Evolutionary conservation across 1,284 basidiomycete species (phyloP).

Genomic region (Schizophyllum amplum): DNA sequence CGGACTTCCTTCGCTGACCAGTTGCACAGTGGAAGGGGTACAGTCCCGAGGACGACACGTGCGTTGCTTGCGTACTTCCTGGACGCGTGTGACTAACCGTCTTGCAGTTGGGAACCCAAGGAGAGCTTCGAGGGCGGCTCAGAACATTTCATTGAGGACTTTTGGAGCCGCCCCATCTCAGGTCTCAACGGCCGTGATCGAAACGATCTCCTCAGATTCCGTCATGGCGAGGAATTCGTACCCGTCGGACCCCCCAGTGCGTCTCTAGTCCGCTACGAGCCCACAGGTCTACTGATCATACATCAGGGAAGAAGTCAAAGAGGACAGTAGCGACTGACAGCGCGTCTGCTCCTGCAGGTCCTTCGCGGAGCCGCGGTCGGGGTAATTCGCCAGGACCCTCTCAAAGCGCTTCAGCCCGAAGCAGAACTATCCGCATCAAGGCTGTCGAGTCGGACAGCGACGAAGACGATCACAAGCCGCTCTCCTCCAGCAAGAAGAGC

Average conservation of each 20-base stretch:
- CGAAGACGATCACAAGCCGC: not conserved
- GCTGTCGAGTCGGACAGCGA: not conserved
- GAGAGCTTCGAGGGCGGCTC: conserved; percentile 49
- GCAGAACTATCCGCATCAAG: not conserved
- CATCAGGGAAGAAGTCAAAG: not conserved
- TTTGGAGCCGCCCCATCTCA: conserved; percentile 47
- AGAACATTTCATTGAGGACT: conserved; percentile 45
- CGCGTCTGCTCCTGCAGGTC: not conserved
- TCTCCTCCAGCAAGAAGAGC: not conserved
- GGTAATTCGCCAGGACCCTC: conserved; percentile 1
- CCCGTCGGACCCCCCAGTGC: conserved; percentile 52
- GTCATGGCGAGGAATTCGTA: conserved; percentile 43
- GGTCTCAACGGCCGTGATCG: conserved; percentile 37
- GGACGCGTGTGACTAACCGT: conserved; percentile 3
- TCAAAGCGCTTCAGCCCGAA: conserved; percentile 3
- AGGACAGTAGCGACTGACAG: not conserved
- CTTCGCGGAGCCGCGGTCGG: not conserved
- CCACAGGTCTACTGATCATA: not conserved
- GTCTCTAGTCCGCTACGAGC: conserved; percentile 7
- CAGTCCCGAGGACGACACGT: conserved; percentile 55
- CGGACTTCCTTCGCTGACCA: conserved; percentile 1
- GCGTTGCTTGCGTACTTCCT: conserved; percentile 22
- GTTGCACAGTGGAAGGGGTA: conserved; percentile 61
- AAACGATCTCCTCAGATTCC: conserved; percentile 39
- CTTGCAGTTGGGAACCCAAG: conserved; percentile 57